Percentiles rank a stretch among this genome's conserved stretches.
These are phyloP conservation scores for Cordyceps javanica DNA, from an alignment of 2,329 filamentous ascomycete genomes.

Conservation along the genomic window DNA sequence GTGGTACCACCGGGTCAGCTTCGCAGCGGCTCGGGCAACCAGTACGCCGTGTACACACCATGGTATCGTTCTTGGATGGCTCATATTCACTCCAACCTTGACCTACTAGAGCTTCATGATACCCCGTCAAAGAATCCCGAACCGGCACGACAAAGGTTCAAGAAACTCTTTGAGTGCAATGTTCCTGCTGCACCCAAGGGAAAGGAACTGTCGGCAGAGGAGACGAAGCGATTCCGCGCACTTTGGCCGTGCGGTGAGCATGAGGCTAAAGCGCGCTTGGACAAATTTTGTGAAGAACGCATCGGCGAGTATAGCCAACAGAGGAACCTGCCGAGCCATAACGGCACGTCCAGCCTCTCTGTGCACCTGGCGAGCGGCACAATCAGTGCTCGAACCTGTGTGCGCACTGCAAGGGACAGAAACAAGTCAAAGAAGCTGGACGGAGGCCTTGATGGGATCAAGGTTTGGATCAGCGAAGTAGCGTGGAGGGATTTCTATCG, in stretches of 20 bases:
- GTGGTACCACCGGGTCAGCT: conserved; percentile 70
- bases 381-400: conserved; percentile 60
- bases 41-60: conserved; percentile 78
- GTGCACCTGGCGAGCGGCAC: conserved; percentile 67
- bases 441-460: conserved; percentile 58
- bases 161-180: conserved; percentile 49
- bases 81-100: conserved; percentile 62
- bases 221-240: conserved; percentile 48
- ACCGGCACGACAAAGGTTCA: conserved; percentile 37
- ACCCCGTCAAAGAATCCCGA: conserved; percentile 32
- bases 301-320: conserved; percentile 55
- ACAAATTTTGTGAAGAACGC: conserved; percentile 61
- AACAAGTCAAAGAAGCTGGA: conserved; percentile 63
- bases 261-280: conserved; percentile 58
- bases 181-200: conserved; percentile 58
- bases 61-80: conserved; percentile 76
- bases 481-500: conserved; percentile 88
- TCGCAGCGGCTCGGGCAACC: conserved; percentile 61
- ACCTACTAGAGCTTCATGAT: conserved; percentile 58
- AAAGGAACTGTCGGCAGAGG: conserved; percentile 55
- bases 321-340: conserved; percentile 59
- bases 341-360: conserved; percentile 62
- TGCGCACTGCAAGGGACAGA: conserved; percentile 54
- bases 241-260: conserved; percentile 73
- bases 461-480: conserved; percentile 73